Evolutionary conservation across 2,329 filamentous ascomycete genomes (phyloP), one percentile per base, ranked within the genome.

Genomic region (Botrytis byssoidea): DNA sequence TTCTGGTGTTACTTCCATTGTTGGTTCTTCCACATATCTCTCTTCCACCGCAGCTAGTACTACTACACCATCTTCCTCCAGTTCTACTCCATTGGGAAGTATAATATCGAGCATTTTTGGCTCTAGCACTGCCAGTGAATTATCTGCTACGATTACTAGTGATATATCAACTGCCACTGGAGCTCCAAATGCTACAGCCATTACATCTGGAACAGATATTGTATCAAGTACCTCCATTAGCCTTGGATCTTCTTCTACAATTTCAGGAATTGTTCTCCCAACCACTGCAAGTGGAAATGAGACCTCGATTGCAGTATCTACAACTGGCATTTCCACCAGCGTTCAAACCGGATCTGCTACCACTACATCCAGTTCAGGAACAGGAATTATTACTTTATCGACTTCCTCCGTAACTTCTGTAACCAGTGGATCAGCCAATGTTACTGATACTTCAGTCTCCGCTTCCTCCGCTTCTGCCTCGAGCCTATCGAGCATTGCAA

Each of bases 31-130:
- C 6, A 72, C 70, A 12, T 29, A 44, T 72, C n/a, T 29, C 14
- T 32, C 37, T 20, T 72, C 61, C 5, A 37, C 22, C 8, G 14
- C 32, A 32, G 42, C 57, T 44, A 55, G 70, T 51, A 55, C 60
- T 32, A 65, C 60, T 6, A 65, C 32, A 14, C 20, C 59, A 14
- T 55, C 46, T 64, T 35, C 57, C 40, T 40, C 59, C 25, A 65
- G 59, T 40, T 71, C 69, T 25, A 71, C 51, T 16, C 40, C 68
- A 14, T 61, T 74, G 57, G 73, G 61, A 51, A 74, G 73, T 60
- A 64, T 74, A 22, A 73, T 74, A n/a, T 74, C 73, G n/a, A 74
- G 73, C 57, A 74, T 74, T 48, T 71, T 74, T 59, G 64, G 61
- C 37, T 73, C 71, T 22, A 60, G 57, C 32, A 51, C 48, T 42